Base-by-base conservation (phyloP, 202 grass and related monocot genomes). In the Hordeum pubiflorum region DNA sequence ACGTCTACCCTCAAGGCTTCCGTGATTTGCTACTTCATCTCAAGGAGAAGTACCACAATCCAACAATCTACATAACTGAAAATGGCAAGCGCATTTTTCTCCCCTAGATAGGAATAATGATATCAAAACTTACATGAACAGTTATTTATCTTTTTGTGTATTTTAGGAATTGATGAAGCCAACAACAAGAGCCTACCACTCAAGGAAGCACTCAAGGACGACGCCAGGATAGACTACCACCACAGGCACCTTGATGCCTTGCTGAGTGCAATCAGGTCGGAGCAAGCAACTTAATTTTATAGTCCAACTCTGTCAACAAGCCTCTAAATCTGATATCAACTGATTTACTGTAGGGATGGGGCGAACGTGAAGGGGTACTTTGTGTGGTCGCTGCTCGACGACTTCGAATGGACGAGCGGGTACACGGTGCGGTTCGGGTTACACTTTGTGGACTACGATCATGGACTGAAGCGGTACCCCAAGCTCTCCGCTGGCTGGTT, bases 191-290 rank as follows among this genome's bases (percentile, higher is more conserved):
- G 18, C 39, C 40, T 80, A 15, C 12, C 91, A 24, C 43, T 94
- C 3, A 40, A 80, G 20, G 89, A 91, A 71, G 91, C 91, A 34
- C 77, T 91, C 36, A 81, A 91, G 83, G 91, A 94, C 54, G 31
- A 91, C 24, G 22, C 36, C 3, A 72, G 91, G 77, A 26, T 60
- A 60, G 57, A 60, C 0, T 60, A 6, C 23, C 24, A 60, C 10
- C 57, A 13, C 22, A 60, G 5, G 10, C 57, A 60, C 22, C 57
- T 60, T 60, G 22, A 26, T 60, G 10, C 57, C 22, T 1, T 60
- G 22, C 1, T 12, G 3, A 60, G 57, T 26, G 57, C 23, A 4
- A 60, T 60, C 2, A 27, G 57, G 57, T 60, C 4, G 3, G 5
- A 2, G 4, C 22, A 11, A 60, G 10, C 57, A 60, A 4, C 0